Percentiles rank a stretch among this genome's conserved stretches.
These are phyloP conservation scores for Verticillium dahliae DNA, from an alignment of 2,329 filamentous ascomycete species.

Conservation along the genomic window DNA sequence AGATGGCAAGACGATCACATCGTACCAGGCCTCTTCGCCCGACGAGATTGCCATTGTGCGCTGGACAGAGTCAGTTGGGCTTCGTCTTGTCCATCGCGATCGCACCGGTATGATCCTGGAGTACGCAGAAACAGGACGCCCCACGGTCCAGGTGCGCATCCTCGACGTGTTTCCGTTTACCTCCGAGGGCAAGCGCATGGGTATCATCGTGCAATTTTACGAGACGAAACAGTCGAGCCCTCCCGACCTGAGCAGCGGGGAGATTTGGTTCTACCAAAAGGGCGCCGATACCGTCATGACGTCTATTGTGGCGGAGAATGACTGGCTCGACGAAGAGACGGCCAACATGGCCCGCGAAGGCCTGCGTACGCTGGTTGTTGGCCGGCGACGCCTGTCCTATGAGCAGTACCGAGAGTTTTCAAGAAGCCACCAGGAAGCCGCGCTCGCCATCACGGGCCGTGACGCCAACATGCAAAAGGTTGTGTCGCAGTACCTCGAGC, in stretches of 20 bases:
- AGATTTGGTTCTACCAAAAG: constrained; percentile 99
- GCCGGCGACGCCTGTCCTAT: constrained; percentile 75
- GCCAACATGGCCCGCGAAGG: constrained; percentile 99
- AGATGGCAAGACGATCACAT: constrained; percentile 68
- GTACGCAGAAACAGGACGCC: constrained; percentile 64
- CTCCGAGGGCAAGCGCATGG: constrained; percentile 96
- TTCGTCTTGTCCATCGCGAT: constrained; percentile 79
- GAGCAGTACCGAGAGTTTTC: constrained; percentile 80
- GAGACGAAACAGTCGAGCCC: constrained; percentile 44
- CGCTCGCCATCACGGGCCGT: constrained; percentile 70
- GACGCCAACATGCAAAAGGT: constrained; percentile 77
- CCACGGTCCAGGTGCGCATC: constrained; percentile 79
- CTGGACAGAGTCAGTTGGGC: constrained; percentile 89
- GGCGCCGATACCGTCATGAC: constrained; percentile 98
- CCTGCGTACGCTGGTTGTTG: constrained; percentile 86
- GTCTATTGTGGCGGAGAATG: constrained; percentile 89
- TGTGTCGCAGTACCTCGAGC: constrained; percentile 75
- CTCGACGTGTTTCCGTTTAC: constrained; percentile 96
- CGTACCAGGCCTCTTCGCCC: constrained; percentile 93
- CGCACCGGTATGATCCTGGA: constrained; percentile 79
- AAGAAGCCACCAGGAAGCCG: constrained; percentile 67
- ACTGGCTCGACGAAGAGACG: constrained; percentile 98
- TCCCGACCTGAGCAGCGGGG: constrained; percentile 51
- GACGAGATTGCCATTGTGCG: constrained; percentile 97
- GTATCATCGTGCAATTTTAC: constrained; percentile 85